Evolutionary conservation across 768 basidiomycete genomes (phyloP), one percentile per base, ranked within the genome.

Genomic region (Pulveroboletus sp.): DNA sequence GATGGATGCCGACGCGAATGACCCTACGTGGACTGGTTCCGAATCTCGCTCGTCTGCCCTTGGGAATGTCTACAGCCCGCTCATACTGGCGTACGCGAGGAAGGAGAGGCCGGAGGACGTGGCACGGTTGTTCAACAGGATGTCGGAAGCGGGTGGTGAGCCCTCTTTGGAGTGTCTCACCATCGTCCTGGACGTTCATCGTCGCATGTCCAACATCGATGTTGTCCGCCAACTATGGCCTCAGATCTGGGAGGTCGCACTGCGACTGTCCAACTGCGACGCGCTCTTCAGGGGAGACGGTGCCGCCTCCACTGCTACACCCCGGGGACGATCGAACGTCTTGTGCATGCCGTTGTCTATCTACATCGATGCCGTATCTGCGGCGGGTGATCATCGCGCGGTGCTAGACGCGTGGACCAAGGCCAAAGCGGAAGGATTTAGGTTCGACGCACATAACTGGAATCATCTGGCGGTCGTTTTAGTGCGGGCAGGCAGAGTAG

Each of bases 381-480:
- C 71, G 3, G 77, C 76, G 0, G 86, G 85, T 2, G 62, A 71
- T 33, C 85, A 93, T 57, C 54, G 62, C 8, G 78, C 83, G 51
- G 76, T 94, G 39, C 77, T 83, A 14, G 60, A 63, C 3, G 72
- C 77, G 0, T 97, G 95, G 93, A 70, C 72, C n/a, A 63, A 71
- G 28, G 76, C 89, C 43, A 77, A 78, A 52, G 56, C 66, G 10
- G 67, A 73, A 9, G 89, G 89, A 2, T 86, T 94, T 57, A 74
- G 74, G 11, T 91, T 93, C 64, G 90, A 94, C 63, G 78, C 87
- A 11, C 83, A 87, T 59, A 97, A 96, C 65, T 98, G 92, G 89
- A 96, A 95, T 60, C 83, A 89, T 59, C 76, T 96, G 26, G 77
- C 76, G 24, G 73, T 86, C 9, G 86, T 83, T 12, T 76, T 94